A percentile compares a stretch with the other conserved stretches of the same genome.
Evolutionary conservation across 1,139 yeast genomes (phyloP).

Genomic region (Lizanozyma gosingica): DNA sequence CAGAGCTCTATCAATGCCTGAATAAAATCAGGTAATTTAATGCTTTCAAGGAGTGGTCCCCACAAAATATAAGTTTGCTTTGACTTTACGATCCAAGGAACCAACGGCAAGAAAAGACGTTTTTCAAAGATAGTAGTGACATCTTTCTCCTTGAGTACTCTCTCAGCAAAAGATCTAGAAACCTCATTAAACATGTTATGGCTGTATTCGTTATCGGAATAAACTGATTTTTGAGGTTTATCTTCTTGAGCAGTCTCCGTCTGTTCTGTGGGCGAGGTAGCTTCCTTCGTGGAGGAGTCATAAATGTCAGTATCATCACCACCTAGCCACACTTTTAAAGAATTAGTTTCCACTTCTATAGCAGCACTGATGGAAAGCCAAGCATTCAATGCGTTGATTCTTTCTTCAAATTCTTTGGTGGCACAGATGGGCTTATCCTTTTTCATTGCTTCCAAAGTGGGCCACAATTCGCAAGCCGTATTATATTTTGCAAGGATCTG

Average conservation of each 20-base stretch:
- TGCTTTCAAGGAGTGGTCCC: conserved; percentile 51
- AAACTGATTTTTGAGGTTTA: conserved; percentile 22
- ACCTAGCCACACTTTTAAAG: conserved; percentile 67
- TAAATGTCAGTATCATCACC: conserved; percentile 62
- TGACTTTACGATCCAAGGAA: conserved; percentile 73
- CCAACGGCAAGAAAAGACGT: conserved; percentile 49
- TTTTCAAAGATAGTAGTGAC: conserved; percentile 54
- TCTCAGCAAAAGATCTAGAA: conserved; percentile 67
- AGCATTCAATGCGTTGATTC: conserved; percentile 72
- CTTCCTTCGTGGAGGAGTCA: conserved; percentile 3
- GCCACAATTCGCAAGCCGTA: conserved; percentile 70
- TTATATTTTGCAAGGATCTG: conserved; percentile 54
- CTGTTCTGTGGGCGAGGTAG: conserved; percentile 1
- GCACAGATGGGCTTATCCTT: conserved; percentile 69
- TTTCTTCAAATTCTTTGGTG: conserved; percentile 51
- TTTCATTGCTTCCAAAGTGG: conserved; percentile 69
- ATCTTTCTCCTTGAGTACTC: conserved; percentile 78
- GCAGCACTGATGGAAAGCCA: conserved; percentile 77
- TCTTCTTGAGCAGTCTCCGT: too few relatives aligned
- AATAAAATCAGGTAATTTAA: conserved; percentile 71
- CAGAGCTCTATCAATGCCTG: conserved; percentile 61
- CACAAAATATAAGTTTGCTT: conserved; percentile 61
- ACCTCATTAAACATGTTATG: conserved; percentile 47
- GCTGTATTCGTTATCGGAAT: conserved; percentile 16
- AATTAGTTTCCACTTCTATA: conserved; percentile 48